Evolutionary conservation across 2,329 filamentous ascomycete genomes (phyloP).

Genomic region (Pezicula neosporulosa): DNA sequence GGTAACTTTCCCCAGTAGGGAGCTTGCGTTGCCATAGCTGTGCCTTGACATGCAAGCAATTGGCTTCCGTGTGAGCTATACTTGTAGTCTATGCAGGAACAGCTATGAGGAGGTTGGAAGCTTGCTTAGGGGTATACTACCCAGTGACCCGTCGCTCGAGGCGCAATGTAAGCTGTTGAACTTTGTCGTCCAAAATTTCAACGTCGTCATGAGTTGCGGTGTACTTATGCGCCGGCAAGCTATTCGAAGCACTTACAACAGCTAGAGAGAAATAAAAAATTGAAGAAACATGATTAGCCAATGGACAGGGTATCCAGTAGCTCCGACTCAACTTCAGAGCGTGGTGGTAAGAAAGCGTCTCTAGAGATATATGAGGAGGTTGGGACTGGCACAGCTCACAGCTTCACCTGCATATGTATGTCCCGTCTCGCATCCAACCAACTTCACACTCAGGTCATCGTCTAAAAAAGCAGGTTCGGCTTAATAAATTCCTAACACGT

Average conservation of each 20-base stretch:
- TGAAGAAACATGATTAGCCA: background rate
- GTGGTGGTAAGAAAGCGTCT: too few relatives aligned
- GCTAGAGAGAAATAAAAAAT: background rate
- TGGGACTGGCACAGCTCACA: background rate
- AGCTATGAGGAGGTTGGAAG: background rate
- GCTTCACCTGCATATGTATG: too few relatives aligned
- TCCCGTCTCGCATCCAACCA: too few relatives aligned
- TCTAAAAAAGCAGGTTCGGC: too few relatives aligned
- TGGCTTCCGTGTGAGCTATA: too few relatives aligned
- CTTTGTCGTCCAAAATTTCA: background rate
- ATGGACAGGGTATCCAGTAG: background rate
- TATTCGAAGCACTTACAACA: background rate
- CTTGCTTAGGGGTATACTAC: too few relatives aligned
- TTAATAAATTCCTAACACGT: too few relatives aligned
- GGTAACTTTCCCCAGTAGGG: slow-evolving; percentile 60
- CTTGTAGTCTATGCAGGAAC: background rate
- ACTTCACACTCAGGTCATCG: too few relatives aligned
- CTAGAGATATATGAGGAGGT: background rate
- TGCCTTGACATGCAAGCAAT: background rate
- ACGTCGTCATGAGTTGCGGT: background rate
- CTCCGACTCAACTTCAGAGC: too few relatives aligned
- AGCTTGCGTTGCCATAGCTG: slow-evolving; percentile 36
- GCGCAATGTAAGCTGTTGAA: too few relatives aligned
- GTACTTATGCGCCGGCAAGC: background rate
- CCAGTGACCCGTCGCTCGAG: too few relatives aligned